phyloP scores from a whole-genome alignment of 2,329 filamentous ascomycete genomes.

The Thielaviopsis punctulata region DNA sequence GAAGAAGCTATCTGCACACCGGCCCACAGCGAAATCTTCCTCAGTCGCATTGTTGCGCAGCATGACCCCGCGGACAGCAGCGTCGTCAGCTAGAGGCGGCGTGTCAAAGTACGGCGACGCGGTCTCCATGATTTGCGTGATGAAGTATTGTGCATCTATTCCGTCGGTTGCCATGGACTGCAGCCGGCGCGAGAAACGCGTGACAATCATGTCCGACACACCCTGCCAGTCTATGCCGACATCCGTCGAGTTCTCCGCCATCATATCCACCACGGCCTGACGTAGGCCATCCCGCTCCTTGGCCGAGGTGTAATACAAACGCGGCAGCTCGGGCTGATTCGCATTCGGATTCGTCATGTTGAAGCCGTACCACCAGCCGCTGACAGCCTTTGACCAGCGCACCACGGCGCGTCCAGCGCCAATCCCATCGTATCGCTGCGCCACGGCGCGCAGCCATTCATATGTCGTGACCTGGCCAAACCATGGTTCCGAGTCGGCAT shows the following conservation, averaged over 20 bases:
- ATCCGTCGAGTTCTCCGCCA: conserved; percentile 5
- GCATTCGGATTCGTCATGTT: conserved; percentile 28
- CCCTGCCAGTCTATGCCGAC: conserved; percentile 44
- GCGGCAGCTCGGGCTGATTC: conserved; percentile 19
- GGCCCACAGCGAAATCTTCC: conserved; percentile 21
- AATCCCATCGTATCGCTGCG: conserved; percentile 29
- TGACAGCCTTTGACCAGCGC: conserved; percentile 34
- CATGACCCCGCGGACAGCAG: neutral
- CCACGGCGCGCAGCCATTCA: conserved; percentile 25
- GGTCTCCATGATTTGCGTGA: conserved; percentile 22
- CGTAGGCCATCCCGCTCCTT: conserved; percentile 22
- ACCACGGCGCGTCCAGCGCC: conserved; percentile 24
- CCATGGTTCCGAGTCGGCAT: conserved; percentile 12
- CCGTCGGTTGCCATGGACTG: conserved; percentile 20
- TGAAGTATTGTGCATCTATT: conserved; percentile 18
- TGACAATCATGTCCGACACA: conserved; percentile 46
- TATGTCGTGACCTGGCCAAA: conserved; percentile 18
- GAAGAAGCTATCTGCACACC: conserved; percentile 26
- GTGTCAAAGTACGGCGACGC: conserved; percentile 29
- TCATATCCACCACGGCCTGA: conserved; percentile 26
- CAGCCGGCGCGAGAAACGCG: conserved; percentile 42
- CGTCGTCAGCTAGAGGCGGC: conserved; percentile 15
- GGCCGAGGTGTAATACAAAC: conserved; percentile 17
- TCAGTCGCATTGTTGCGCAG: conserved; percentile 5
- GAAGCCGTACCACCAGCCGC: conserved; percentile 32